Conservation (phyloP, 805 yeast genomes). For the Yarrowia sp. region DNA sequence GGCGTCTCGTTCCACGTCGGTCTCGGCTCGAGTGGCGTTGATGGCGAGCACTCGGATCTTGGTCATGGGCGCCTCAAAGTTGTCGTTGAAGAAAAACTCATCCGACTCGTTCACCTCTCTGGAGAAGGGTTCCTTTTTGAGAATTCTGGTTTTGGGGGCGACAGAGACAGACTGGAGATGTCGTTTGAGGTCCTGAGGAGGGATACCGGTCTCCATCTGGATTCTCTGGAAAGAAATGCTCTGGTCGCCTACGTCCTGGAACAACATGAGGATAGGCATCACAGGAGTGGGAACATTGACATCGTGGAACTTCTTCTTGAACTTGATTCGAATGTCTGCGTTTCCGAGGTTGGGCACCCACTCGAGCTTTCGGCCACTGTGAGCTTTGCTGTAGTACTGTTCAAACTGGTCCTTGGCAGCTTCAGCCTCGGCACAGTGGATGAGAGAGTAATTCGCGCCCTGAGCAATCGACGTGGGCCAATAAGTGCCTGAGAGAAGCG, state of each 20-base stretch:
- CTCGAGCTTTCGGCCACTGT: slow-evolving; percentile 63
- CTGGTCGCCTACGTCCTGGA: slow-evolving; percentile 59
- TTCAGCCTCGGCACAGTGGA: slow-evolving; percentile 49
- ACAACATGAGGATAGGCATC: slow-evolving; percentile 77
- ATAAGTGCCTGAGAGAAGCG: slow-evolving; percentile 64
- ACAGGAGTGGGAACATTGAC: slow-evolving; percentile 82
- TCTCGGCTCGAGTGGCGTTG: slow-evolving; percentile 57
- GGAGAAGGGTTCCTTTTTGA: slow-evolving; percentile 76
- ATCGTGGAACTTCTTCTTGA: slow-evolving; percentile 73
- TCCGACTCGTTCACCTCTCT: slow-evolving; percentile 71
- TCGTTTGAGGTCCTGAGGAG: slow-evolving; percentile 72
- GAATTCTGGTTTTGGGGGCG: slow-evolving; percentile 79
- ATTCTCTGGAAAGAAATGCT: slow-evolving; percentile 69
- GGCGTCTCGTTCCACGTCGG: slow-evolving; percentile 57
- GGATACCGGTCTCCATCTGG: slow-evolving; percentile 69
- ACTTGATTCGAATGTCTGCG: slow-evolving; percentile 76
- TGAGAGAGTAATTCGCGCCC: slow-evolving; percentile 38
- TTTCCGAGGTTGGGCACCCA: slow-evolving; percentile 91
- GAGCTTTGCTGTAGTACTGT: slow-evolving; percentile 58
- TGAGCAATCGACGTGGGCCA: slow-evolving; percentile 68
- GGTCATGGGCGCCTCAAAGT: slow-evolving; percentile 69
- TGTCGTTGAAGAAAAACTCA: slow-evolving; percentile 68
- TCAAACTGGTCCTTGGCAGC: slow-evolving; percentile 57
- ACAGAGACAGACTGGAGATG: slow-evolving; percentile 84
- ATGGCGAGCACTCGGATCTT: slow-evolving; percentile 80